Evolutionary conservation across 257 asterid genomes (phyloP).

Genomic region (Vinca minor): DNA sequence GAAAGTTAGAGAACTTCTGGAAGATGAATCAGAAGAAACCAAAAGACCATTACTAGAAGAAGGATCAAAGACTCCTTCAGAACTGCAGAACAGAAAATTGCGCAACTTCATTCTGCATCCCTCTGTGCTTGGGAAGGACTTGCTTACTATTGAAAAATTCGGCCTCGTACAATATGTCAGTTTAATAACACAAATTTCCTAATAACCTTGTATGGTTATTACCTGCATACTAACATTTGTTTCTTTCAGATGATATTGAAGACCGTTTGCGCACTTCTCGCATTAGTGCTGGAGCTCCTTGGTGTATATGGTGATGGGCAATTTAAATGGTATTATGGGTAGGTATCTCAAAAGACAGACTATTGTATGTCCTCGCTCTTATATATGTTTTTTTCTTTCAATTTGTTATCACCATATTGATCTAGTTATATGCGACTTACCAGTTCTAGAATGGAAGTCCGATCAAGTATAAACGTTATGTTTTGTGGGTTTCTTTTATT

Average conservation of each 20-base stretch:
- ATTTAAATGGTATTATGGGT: constrained; percentile 91
- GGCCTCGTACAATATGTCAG: constrained; percentile 92
- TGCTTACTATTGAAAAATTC: constrained; percentile 64
- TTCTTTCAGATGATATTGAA: constrained; percentile 82
- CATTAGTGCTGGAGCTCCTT: constrained; percentile 62
- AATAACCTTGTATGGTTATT: neutral
- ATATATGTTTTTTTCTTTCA: neutral
- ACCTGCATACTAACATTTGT: constrained; percentile 6
- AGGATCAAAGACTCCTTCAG: constrained; percentile 26
- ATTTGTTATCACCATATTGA: neutral
- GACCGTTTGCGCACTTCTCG: constrained; percentile 71
- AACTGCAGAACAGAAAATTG: constrained; percentile 25
- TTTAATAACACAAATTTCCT: neutral
- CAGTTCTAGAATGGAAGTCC: too few species aligned
- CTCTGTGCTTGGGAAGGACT: constrained; percentile 51
- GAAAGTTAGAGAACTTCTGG: constrained; percentile 52
- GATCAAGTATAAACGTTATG: too few species aligned
- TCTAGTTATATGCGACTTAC: neutral
- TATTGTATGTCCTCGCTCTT: neutral
- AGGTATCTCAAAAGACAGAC: constrained; percentile 15
- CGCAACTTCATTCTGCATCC: constrained; percentile 58
- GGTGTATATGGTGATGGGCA: constrained; percentile 95
- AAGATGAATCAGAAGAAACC: constrained; percentile 54
- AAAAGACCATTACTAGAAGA: constrained; percentile 61
- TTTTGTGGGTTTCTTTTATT: too few species aligned